Percentiles rank a stretch among this genome's conserved stretches.
phyloP scores from a whole-genome alignment of 2,329 filamentous ascomycete genomes.

The Colletotrichum limetticola region DNA sequence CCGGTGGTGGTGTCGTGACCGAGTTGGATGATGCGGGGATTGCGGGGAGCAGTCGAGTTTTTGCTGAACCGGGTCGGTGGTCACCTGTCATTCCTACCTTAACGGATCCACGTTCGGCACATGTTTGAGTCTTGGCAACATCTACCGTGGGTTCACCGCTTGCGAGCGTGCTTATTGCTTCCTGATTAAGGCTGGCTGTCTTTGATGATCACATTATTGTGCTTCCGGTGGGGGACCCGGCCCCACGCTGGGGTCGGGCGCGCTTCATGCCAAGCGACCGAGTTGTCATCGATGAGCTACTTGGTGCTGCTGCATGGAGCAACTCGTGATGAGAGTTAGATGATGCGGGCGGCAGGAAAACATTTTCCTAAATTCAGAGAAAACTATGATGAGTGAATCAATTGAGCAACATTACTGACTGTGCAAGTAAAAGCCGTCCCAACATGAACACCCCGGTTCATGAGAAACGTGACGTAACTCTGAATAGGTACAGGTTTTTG shows the following conservation, averaged over 20 bases:
- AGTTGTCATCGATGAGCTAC: background rate
- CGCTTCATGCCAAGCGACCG: background rate
- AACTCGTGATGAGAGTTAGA: background rate
- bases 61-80: constrained; percentile 23
- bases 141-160: background rate
- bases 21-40: constrained; percentile 10
- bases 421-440: too few relatives aligned
- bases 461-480: too few relatives aligned
- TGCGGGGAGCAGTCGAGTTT: background rate
- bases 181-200: background rate
- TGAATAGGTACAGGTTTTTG: too few relatives aligned
- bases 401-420: too few relatives aligned
- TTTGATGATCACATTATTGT: background rate
- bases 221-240: background rate
- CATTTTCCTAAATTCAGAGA: too few relatives aligned
- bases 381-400: too few relatives aligned
- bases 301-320: background rate
- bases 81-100: constrained; percentile 18
- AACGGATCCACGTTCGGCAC: constrained; percentile 23
- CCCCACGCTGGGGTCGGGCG: background rate
- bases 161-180: background rate
- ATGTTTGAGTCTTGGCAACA: constrained; percentile 18
- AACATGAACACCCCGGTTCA: too few relatives aligned
- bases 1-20: background rate
- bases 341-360: background rate